Evolutionary conservation across 1,139 yeast genomes (phyloP).

Genomic region (Lodderomyces orthopsilosis): DNA sequence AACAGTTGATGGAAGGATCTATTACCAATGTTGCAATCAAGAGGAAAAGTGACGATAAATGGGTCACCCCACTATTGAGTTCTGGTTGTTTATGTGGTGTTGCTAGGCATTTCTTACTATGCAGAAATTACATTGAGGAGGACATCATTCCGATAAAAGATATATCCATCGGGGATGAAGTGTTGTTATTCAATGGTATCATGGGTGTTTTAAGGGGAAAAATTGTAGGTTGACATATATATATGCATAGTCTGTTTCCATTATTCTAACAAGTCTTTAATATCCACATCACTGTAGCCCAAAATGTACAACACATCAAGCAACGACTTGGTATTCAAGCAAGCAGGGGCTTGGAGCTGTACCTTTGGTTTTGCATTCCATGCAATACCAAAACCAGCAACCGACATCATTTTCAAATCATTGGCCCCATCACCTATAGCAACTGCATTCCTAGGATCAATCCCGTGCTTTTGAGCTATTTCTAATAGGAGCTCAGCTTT

Average conservation of each 20-base stretch:
- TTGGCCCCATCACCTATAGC: slow-evolving; percentile 99
- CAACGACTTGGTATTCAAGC: slow-evolving; percentile 69
- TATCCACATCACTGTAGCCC: slow-evolving; percentile 68
- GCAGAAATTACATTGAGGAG: slow-evolving; percentile 56
- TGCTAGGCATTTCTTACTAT: slow-evolving; percentile 62
- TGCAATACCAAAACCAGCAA: slow-evolving; percentile 92
- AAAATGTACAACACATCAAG: slow-evolving; percentile 75
- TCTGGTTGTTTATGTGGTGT: slow-evolving; percentile 89
- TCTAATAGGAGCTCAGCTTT: slow-evolving; percentile 73
- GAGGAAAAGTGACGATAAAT: slow-evolving; percentile 42
- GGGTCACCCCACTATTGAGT: slow-evolving; percentile 78
- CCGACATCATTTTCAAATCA: slow-evolving; percentile 88
- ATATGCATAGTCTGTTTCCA: not conserved
- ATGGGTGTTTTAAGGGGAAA: slow-evolving; percentile 74
- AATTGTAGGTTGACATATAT: slow-evolving; percentile 22
- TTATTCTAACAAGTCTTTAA: slow-evolving; percentile 25
- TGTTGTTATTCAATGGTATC: slow-evolving; percentile 76
- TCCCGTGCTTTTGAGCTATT: slow-evolving; percentile 61
- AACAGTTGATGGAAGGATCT: slow-evolving; percentile 76
- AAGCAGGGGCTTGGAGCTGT: slow-evolving; percentile 75
- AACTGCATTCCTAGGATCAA: slow-evolving; percentile 57
- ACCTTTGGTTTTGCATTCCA: slow-evolving; percentile 97
- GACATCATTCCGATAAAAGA: slow-evolving; percentile 43
- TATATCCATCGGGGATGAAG: slow-evolving; percentile 58
- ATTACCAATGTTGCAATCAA: slow-evolving; percentile 76